A percentile compares a stretch with the other conserved stretches of the same genome.
phyloP scores from a whole-genome alignment of 768 basidiomycete genomes.

The Cystoderma amianthinum region DNA sequence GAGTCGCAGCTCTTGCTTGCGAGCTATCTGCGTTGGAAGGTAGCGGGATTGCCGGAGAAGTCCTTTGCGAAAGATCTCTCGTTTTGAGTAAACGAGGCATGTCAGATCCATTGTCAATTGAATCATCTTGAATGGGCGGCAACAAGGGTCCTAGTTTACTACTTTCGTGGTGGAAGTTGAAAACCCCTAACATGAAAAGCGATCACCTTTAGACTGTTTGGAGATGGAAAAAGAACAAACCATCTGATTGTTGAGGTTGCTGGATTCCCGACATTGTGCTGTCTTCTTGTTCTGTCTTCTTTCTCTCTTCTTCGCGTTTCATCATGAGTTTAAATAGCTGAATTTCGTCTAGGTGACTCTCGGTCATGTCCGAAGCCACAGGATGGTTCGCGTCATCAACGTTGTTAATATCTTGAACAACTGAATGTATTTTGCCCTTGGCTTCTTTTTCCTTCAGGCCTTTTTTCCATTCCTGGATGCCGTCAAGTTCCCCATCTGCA shows the following conservation, averaged over 20 bases:
- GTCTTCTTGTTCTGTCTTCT: slow-evolving; percentile 19
- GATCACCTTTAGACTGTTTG: too few species aligned
- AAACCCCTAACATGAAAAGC: too few species aligned
- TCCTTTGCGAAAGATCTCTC: neutral
- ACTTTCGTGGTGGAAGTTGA: too few species aligned
- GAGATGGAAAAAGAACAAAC: neutral
- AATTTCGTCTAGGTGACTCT: slow-evolving; percentile 67
- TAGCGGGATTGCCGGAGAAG: neutral
- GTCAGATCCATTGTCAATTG: too few species aligned
- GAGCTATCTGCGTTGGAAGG: neutral
- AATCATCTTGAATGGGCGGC: too few species aligned
- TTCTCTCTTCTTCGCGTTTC: slow-evolving; percentile 64
- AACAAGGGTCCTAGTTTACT: too few species aligned
- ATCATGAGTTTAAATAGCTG: slow-evolving; percentile 80
- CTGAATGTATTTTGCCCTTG: slow-evolving; percentile 36
- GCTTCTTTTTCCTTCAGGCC: slow-evolving; percentile 71
- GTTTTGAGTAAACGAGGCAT: too few species aligned
- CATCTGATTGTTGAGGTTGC: neutral
- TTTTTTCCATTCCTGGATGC: slow-evolving; percentile 86
- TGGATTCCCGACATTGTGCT: slow-evolving; percentile 2
- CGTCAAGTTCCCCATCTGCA: slow-evolving; percentile 64
- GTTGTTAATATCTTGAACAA: slow-evolving; percentile 1
- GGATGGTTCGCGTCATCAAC: slow-evolving; percentile 6
- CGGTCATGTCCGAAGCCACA: slow-evolving; percentile 13
- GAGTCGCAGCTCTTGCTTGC: neutral